These are phyloP conservation scores for Knufia fluminis DNA, from an alignment of 2,329 filamentous ascomycete genomes.

Conservation along the genomic window DNA sequence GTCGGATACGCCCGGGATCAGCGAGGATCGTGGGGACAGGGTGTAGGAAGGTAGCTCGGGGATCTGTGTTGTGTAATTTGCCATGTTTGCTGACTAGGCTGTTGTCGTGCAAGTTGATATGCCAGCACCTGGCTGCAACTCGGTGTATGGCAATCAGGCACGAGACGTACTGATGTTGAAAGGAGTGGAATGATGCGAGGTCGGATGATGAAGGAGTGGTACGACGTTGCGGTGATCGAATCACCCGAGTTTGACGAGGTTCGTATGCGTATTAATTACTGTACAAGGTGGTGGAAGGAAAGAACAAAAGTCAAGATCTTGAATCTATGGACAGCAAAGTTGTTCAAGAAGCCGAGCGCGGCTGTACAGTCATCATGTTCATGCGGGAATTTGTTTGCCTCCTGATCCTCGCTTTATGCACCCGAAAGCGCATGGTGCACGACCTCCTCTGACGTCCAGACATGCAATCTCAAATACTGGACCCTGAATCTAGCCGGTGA, in stretches of 20 bases:
- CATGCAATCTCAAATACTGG: neutral
- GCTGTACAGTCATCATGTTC: neutral
- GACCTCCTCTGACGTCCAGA: too few relatives aligned
- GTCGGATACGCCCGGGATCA: constrained; percentile 73
- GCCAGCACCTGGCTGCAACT: constrained; percentile 2
- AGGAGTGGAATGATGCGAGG: neutral
- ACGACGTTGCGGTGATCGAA: neutral
- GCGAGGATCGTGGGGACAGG: constrained; percentile 57
- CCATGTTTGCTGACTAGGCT: constrained; percentile 12
- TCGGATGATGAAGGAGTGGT: constrained; percentile 2
- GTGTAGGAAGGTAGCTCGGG: constrained; percentile 81
- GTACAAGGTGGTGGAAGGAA: neutral
- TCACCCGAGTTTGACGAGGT: neutral
- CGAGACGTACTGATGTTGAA: neutral
- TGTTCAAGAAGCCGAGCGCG: neutral
- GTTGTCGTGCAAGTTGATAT: neutral
- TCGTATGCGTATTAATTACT: neutral
- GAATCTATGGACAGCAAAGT: neutral
- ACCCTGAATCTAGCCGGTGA: neutral
- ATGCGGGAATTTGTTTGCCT: constrained; percentile 9
- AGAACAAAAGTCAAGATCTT: neutral
- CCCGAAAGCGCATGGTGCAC: neutral
- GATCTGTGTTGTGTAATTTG: constrained; percentile 31
- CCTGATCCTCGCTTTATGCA: constrained; percentile 2
- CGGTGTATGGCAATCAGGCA: neutral